Evolutionary conservation across 257 asterid species (phyloP).

Genomic region (Gentiana straminea): DNA sequence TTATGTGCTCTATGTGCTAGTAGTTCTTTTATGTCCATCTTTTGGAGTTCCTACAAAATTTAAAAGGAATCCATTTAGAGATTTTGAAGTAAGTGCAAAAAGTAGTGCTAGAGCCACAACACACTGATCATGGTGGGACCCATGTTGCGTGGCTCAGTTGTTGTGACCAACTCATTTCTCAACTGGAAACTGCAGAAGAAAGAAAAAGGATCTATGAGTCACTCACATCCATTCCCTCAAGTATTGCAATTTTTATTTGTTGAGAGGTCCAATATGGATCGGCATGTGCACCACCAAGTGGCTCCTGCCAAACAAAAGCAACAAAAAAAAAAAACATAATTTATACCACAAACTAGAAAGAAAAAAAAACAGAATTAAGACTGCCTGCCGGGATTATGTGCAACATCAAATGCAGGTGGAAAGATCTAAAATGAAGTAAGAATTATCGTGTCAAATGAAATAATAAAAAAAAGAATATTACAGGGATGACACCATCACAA

Average conservation of each 20-base stretch:
- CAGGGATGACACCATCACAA: slow-evolving; percentile 73
- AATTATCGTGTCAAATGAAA: background rate
- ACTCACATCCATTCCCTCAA: slow-evolving; percentile 87
- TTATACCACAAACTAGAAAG: background rate
- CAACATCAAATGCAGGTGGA: background rate
- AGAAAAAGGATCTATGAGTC: slow-evolving; percentile 9
- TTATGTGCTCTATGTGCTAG: slow-evolving; percentile 59
- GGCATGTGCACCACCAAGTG: slow-evolving; percentile 96
- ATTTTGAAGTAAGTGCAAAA: slow-evolving; percentile 4
- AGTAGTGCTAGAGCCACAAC: too few species aligned
- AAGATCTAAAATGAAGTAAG: background rate
- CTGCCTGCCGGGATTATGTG: background rate
- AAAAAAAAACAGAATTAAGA: background rate
- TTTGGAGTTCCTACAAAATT: slow-evolving; percentile 53
- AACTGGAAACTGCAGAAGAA: background rate
- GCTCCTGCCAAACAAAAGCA: slow-evolving; percentile 46
- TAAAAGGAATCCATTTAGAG: slow-evolving; percentile 8
- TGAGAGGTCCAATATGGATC: slow-evolving; percentile 93
- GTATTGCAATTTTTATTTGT: slow-evolving; percentile 74
- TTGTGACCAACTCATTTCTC: too few species aligned
- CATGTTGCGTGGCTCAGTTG: too few species aligned
- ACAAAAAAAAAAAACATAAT: background rate
- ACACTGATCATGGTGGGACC: too few species aligned
- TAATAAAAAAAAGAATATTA: slow-evolving; percentile 31
- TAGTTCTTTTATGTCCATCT: slow-evolving; percentile 58